Conservation (phyloP, 2,329 filamentous ascomycete genomes). For the Aspergillus sp. region DNA sequence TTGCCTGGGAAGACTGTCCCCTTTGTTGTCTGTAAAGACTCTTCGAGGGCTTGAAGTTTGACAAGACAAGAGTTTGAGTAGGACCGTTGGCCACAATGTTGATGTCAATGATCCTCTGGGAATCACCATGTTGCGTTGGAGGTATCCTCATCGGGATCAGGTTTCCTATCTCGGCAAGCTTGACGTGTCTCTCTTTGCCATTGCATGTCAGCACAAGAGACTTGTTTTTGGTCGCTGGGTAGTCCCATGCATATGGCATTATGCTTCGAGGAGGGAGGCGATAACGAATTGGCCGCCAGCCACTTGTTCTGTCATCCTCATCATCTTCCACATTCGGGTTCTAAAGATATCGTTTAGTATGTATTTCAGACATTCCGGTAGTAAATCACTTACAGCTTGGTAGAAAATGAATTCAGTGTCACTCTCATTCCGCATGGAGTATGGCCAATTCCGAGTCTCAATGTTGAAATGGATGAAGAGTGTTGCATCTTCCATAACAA, state of each 20-base stretch:
- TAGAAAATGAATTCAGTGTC: conserved; percentile 96
- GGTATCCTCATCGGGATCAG: conserved; percentile 89
- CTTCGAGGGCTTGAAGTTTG: conserved; percentile 88
- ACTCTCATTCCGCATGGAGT: conserved; percentile 97
- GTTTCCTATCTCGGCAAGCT: conserved; percentile 93
- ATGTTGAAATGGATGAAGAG: conserved; percentile 87
- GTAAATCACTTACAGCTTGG: conserved; percentile 57
- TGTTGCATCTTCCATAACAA: conserved; percentile 87
- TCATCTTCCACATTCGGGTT: conserved; percentile 92
- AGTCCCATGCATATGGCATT: conserved; percentile 99
- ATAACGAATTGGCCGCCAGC: conserved; percentile 90
- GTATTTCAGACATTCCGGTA: neutral
- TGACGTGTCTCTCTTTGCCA: conserved; percentile 82
- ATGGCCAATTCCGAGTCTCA: conserved; percentile 95
- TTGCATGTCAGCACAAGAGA: conserved; percentile 79
- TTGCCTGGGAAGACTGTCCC: conserved; percentile 52
- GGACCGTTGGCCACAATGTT: conserved; percentile 94
- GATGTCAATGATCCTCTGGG: conserved; percentile 88
- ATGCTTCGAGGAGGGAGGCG: conserved; percentile 89
- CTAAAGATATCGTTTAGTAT: conserved; percentile 10
- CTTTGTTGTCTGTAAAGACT: conserved; percentile 76
- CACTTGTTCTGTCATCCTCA: conserved; percentile 69
- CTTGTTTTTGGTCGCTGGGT: conserved; percentile 93
- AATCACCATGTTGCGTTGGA: conserved; percentile 54
- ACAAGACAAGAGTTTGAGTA: conserved; percentile 88